These are phyloP conservation scores for Beauveria caledonica DNA, from an alignment of 2,329 filamentous ascomycete species.

Conservation along the genomic window DNA sequence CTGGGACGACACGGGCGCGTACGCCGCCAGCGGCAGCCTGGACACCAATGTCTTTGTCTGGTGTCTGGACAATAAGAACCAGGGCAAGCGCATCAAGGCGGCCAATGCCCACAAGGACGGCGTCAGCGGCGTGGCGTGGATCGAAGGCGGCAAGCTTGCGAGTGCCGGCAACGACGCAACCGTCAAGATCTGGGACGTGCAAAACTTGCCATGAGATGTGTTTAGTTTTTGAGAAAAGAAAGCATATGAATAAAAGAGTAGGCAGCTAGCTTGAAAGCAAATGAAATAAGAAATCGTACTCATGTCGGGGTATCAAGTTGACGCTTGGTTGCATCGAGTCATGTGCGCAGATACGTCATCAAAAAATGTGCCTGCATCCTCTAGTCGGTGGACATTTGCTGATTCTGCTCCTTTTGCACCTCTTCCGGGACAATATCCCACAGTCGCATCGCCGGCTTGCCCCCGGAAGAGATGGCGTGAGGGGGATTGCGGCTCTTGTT, in stretches of 20 bases:
- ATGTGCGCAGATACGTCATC: neutral
- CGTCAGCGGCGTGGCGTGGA: slow-evolving; percentile 80
- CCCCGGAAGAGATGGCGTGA: slow-evolving; percentile 17
- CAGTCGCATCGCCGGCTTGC: slow-evolving; percentile 19
- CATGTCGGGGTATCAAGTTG: slow-evolving; percentile 6
- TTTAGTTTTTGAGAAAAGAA: neutral
- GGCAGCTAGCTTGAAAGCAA: neutral
- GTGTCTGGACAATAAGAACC: slow-evolving; percentile 70
- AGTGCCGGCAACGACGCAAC: slow-evolving; percentile 82
- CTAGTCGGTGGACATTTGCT: slow-evolving; percentile 33
- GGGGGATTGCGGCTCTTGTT: slow-evolving; percentile 28
- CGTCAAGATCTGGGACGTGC: slow-evolving; percentile 71
- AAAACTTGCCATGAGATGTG: slow-evolving; percentile 22
- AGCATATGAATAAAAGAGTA: neutral
- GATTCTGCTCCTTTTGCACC: slow-evolving; percentile 27
- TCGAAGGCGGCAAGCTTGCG: slow-evolving; percentile 60
- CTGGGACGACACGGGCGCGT: slow-evolving; percentile 72
- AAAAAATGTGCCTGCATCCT: neutral
- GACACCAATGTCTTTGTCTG: slow-evolving; percentile 92
- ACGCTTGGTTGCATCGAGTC: neutral
- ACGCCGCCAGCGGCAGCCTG: slow-evolving; percentile 74
- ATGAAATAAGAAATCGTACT: neutral
- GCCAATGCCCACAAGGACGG: slow-evolving; percentile 93
- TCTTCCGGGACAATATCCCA: slow-evolving; percentile 29
- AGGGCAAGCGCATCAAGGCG: slow-evolving; percentile 75